Evolutionary conservation across 345 rosid genomes (phyloP).

Genomic region (Abelmoschus esculentus): DNA sequence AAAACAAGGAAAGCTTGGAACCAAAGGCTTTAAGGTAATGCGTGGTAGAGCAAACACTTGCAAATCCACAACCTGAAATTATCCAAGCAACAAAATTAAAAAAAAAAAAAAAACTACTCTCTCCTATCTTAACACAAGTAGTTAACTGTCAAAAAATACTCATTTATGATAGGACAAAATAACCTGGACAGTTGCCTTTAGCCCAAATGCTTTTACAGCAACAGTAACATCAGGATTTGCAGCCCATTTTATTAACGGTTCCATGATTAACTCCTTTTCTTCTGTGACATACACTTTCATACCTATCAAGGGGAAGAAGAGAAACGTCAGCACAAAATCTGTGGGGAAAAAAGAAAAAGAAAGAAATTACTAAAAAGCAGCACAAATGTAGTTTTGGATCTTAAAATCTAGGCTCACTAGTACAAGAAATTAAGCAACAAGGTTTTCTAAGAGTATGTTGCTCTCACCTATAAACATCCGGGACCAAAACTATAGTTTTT

Average conservation of each 20-base stretch:
- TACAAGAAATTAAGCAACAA: background rate
- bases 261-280: slow-evolving; percentile 96
- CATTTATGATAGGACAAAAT: slow-evolving; percentile 3
- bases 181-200: slow-evolving; percentile 93
- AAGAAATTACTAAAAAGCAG: background rate
- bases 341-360: background rate
- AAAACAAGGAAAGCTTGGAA: slow-evolving; percentile 93
- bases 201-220: slow-evolving; percentile 80
- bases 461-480: background rate
- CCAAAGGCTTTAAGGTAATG: slow-evolving; percentile 89
- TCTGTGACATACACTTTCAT: slow-evolving; percentile 93
- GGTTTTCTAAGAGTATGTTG: background rate
- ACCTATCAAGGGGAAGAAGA: slow-evolving; percentile 37
- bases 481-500: background rate
- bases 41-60: slow-evolving; percentile 91
- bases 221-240: slow-evolving; percentile 76
- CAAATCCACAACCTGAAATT: slow-evolving; percentile 66
- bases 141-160: background rate
- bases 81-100: slow-evolving; percentile 16
- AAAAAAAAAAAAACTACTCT: slow-evolving; percentile 14
- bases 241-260: slow-evolving; percentile 91
- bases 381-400: slow-evolving; percentile 6
- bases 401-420: background rate
- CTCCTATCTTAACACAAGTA: background rate
- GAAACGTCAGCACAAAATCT: background rate